Evolutionary conservation across 192 early-diverging fungal species (phyloP), one percentile per base, ranked within the genome.

Genomic region (Coemansia sp.): DNA sequence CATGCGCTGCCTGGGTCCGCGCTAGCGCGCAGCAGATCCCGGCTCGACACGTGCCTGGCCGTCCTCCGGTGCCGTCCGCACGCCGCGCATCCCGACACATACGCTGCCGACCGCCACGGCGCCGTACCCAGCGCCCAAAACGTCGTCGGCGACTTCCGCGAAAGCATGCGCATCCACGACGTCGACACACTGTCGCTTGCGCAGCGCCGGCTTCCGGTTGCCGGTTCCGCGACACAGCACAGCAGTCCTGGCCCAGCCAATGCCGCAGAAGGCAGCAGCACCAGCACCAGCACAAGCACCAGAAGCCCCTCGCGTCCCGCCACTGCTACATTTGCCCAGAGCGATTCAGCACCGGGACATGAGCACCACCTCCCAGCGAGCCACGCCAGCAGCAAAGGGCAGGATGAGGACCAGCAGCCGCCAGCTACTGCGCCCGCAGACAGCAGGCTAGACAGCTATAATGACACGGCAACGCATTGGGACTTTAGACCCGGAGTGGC

Each of bases 131-230:
- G 72, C 53, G 59, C 66, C 31, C 62, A 71, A 55, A 60, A 59
- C 45, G 46, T 68, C 42, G 64, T 71, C n/a, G 35, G 67, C 13
- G 77, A 80, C 34, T 80, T 75, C 51, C 57, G 77, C 64, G 72
- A 71, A 48, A 64, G 59, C 16, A 73, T 74, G 53, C 63, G 64
- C n/a, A 15, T 57, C 39, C 71, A 69, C 18, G 45, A 34, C 7
- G 57, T 30, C 12, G 57, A 34, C 18, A 13, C 55, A 7, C 57
- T 48, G 49, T 39, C 63, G 51, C 51, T 42, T 57, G 29, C 30
- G 7, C 55, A 57, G 55, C 12, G n/a, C 4, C 20, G 33, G 30
- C 31, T 15, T 12, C 20, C 52, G 29, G 25, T 39, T 23, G 39
- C 3, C 21, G 57, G 4, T 4, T 34, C 55, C 2, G 26, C 43